Evolutionary conservation across 2,329 filamentous ascomycete genomes (phyloP), one percentile per base, ranked within the genome.

Genomic region (Microthyrium microscopicum): DNA sequence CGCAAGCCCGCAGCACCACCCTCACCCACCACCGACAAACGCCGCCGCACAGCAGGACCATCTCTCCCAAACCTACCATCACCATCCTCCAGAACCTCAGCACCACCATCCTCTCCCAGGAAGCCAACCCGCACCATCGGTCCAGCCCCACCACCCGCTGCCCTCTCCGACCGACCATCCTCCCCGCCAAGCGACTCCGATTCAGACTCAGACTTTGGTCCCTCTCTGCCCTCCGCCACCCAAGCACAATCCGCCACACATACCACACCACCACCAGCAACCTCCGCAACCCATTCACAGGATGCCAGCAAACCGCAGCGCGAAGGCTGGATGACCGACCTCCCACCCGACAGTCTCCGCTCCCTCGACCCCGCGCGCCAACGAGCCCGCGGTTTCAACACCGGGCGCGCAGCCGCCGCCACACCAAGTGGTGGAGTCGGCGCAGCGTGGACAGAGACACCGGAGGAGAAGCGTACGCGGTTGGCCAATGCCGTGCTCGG

Each of bases 361-460:
- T n/a, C n/a, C n/a, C n/a, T n/a, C n/a, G n/a, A n/a, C n/a, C n/a
- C n/a, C n/a, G n/a, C n/a, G n/a, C n/a, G n/a, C n/a, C n/a, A n/a
- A n/a, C n/a, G n/a, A n/a, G 76, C 73, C 41, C 76, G 83, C 39
- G 84, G 81, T 43, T 95, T 94, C 60, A 74, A 82, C 33, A 78
- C 77, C 0, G 70, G 73, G 4, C 74, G 71, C 46, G 62, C 66
- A 3, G 62, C 70, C 2, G 62, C 60, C 40, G 59, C 54, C 6
- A 45, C 55, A 4, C 40, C 55, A 4, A 50, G 50, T n/a, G 45
- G 46, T 7, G 51, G 47, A 6, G 68, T 70, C 47, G 73, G 26
- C 5, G 18, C 71, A 16, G 72, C 87, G 27, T 95, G 87, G 87
- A 85, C 82, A 1, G 87, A 95, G 54, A 93, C 83, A 6, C 80